Evolutionary conservation across 768 basidiomycete species (phyloP).

Genomic region (Hericium erinaceus): DNA sequence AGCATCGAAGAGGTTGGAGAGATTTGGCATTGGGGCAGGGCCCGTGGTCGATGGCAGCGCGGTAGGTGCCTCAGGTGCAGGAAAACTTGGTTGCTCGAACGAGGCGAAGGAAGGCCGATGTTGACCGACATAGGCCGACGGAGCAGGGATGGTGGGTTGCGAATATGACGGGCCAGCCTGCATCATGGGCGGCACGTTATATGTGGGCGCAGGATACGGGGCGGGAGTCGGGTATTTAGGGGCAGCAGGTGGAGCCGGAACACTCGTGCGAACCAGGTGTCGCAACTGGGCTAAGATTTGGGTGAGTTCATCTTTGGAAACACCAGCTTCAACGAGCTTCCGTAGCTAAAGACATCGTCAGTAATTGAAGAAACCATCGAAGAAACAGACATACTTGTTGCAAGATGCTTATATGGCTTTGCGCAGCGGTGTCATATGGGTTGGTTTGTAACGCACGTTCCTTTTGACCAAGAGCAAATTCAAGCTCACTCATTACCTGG

Average conservation of each 20-base stretch:
- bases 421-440: constrained; percentile 59
- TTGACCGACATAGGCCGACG: constrained; percentile 2
- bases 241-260: constrained; percentile 4
- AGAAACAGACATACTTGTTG: constrained; percentile 52
- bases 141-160: constrained; percentile 5
- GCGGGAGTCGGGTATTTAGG: constrained; percentile 9
- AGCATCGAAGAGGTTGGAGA: constrained; percentile 53
- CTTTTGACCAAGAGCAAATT: constrained; percentile 75
- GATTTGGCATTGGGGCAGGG: constrained; percentile 20
- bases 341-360: constrained; percentile 40
- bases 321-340: constrained; percentile 66
- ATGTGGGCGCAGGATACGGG: constrained; percentile 16
- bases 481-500: constrained; percentile 77
- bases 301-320: constrained; percentile 69
- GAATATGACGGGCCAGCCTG: constrained; percentile 15
- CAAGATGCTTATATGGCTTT: constrained; percentile 68
- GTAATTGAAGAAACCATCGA: constrained; percentile 4
- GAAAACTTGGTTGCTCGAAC: not conserved
- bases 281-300: constrained; percentile 71
- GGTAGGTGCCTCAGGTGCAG: not conserved
- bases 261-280: constrained; percentile 37
- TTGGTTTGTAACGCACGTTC: constrained; percentile 64
- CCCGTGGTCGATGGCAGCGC: not conserved
- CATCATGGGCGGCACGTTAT: constrained; percentile 21
- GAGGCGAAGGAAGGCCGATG: not conserved